Evolutionary conservation across 495 filamentous ascomycete genomes (phyloP).

Genomic region (Chaetomium tenue): DNA sequence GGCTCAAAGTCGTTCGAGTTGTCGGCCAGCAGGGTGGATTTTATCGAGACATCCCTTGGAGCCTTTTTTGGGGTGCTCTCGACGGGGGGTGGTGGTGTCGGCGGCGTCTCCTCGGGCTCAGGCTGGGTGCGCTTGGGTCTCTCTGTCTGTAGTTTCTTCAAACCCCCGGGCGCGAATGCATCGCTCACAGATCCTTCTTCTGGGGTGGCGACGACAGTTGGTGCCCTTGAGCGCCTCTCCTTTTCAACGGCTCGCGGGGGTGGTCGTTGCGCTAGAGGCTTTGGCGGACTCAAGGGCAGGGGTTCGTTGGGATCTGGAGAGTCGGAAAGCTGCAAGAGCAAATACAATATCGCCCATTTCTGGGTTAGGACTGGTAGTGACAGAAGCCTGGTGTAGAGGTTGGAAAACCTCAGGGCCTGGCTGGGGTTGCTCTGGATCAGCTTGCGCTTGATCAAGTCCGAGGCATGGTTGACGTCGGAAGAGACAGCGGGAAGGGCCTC

Average conservation of each 20-base stretch:
- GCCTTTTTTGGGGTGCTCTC: conserved; percentile 26
- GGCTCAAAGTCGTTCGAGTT: conserved; percentile 53
- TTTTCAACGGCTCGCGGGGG: conserved; percentile 25
- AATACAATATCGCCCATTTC: conserved; percentile 94
- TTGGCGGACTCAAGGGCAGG: conserved; percentile 34
- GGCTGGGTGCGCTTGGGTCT: conserved; percentile 27
- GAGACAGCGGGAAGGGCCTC: conserved; percentile 36
- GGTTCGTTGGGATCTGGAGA: conserved; percentile 53
- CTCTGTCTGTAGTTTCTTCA: conserved; percentile 44
- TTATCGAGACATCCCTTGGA: conserved; percentile 48
- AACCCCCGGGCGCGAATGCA: conserved; percentile 55
- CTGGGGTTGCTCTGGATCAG: conserved; percentile 76
- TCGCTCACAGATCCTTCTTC: conserved; percentile 50
- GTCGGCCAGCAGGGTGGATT: conserved; percentile 51
- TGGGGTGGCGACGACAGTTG: conserved; percentile 30
- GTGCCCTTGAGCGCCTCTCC: conserved; percentile 28
- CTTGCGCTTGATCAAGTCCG: conserved; percentile 85
- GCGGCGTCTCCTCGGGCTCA: conserved; percentile 24
- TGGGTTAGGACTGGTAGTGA: conserved; percentile 86
- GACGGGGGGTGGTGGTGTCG: conserved; percentile 17
- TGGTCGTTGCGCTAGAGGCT: conserved; percentile 25
- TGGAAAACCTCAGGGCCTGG: conserved; percentile 82
- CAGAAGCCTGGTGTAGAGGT: conserved; percentile 81
- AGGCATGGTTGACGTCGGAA: conserved; percentile 80
- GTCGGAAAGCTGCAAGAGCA: conserved; percentile 78